These are phyloP conservation scores for Cichorium intybus DNA, from an alignment of 140 eudicot genomes.

Conservation along the genomic window DNA sequence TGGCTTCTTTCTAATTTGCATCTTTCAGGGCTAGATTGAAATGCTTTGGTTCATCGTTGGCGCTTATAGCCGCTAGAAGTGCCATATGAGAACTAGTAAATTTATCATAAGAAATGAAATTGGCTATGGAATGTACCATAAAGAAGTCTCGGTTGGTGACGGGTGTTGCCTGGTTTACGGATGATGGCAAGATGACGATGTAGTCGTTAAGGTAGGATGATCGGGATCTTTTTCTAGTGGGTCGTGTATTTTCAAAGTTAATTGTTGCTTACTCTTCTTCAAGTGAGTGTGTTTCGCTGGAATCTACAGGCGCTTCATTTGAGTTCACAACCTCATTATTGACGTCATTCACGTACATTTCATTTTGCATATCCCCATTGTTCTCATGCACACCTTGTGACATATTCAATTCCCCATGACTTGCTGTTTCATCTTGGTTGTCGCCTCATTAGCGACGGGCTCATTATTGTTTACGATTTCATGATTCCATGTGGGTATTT, in stretches of 20 bases:
- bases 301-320: not conserved
- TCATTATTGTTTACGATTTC: too few species aligned
- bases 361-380: too few species aligned
- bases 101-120: too few species aligned
- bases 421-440: not conserved
- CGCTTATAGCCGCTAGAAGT: too few species aligned
- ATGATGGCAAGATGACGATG: not conserved
- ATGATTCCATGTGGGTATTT: not conserved
- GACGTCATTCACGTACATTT: too few species aligned
- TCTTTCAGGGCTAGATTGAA: too few species aligned
- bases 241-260: not conserved
- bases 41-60: too few species aligned
- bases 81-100: not conserved
- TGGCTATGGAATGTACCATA: not conserved
- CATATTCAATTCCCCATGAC: too few species aligned
- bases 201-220: not conserved
- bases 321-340: not conserved
- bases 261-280: not conserved
- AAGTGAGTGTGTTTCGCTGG: not conserved
- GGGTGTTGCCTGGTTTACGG: not conserved
- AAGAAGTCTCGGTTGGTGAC: not conserved
- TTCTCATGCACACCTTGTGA: too few species aligned
- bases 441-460: not conserved
- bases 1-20: too few species aligned
- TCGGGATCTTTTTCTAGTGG: not conserved